These are phyloP conservation scores for Fusarium marasasianum DNA, from an alignment of 2,329 filamentous ascomycete species.

Conservation along the genomic window DNA sequence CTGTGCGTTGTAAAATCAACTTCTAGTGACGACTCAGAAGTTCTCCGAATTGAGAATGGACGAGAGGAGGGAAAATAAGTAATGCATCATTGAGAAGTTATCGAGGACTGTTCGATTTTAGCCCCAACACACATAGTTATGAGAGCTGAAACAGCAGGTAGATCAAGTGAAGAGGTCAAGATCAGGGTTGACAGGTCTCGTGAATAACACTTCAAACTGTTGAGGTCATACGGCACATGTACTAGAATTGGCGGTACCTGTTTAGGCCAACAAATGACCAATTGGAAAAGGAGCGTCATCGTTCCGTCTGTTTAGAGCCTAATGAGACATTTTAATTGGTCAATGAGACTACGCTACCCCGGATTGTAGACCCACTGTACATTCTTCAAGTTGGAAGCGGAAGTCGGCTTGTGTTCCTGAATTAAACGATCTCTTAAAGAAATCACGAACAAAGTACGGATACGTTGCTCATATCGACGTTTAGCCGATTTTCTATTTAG, in stretches of 20 bases:
- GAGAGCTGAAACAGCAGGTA: not conserved
- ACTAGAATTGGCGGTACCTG: conserved; percentile 13
- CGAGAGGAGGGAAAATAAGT: not conserved
- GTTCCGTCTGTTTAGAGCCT: not conserved
- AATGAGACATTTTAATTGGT: conserved; percentile 33
- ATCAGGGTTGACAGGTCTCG: conserved; percentile 36
- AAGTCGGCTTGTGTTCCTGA: conserved; percentile 3
- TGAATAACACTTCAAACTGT: conserved; percentile 28
- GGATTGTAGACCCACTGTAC: conserved; percentile 28
- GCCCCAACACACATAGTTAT: not conserved
- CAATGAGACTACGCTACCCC: conserved; percentile 31
- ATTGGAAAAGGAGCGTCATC: not conserved
- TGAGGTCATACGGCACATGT: conserved; percentile 38
- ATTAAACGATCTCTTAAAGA: not conserved
- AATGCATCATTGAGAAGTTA: conserved; percentile 5
- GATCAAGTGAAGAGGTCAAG: conserved; percentile 32
- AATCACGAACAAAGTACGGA: not conserved
- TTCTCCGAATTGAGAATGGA: not conserved
- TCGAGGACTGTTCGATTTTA: not conserved
- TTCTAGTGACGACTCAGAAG: not conserved
- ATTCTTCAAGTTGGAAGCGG: not conserved
- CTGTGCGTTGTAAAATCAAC: not conserved
- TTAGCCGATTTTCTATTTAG: not conserved
- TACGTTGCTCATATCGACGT: not conserved
- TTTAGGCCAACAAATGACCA: not conserved